Conservation (phyloP, 2,329 filamentous ascomycete species). For the Talaromyces sp. region DNA sequence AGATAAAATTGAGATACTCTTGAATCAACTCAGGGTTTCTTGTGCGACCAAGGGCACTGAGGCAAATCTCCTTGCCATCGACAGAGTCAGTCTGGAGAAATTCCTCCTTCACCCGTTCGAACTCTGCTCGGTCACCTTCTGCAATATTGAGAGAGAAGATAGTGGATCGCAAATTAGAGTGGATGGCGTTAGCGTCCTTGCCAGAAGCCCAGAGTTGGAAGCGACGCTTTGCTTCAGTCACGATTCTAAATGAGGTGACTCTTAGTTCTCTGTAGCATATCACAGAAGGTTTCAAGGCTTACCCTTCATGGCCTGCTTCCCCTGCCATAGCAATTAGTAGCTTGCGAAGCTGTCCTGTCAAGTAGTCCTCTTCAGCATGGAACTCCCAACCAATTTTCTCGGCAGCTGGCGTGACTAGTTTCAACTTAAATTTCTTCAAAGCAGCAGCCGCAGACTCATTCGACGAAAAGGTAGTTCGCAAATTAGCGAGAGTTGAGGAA, state of each 20-base stretch:
- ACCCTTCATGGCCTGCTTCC: conserved; percentile 70
- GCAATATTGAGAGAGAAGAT: conserved; percentile 77
- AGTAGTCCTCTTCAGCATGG: conserved; percentile 71
- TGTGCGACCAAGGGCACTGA: conserved; percentile 71
- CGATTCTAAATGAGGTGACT: conserved; percentile 48
- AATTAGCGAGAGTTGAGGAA: conserved; percentile 67
- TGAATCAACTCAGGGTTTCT: conserved; percentile 66
- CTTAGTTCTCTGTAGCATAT: conserved; percentile 13
- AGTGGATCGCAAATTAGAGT: conserved; percentile 74
- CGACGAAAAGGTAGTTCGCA: conserved; percentile 81
- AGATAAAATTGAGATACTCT: conserved; percentile 67
- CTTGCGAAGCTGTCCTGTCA: conserved; percentile 77
- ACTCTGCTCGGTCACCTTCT: conserved; percentile 67
- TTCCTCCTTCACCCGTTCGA: conserved; percentile 75
- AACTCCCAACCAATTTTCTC: conserved; percentile 85
- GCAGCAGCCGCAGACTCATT: conserved; percentile 68
- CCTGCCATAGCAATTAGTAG: conserved; percentile 74
- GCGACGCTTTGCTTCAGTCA: conserved; percentile 69
- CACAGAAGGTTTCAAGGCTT: conserved; percentile 31
- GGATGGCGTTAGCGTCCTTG: conserved; percentile 64
- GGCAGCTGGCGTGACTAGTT: conserved; percentile 70
- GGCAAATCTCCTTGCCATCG: conserved; percentile 84
- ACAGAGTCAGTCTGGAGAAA: conserved; percentile 79
- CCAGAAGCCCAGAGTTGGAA: conserved; percentile 76
- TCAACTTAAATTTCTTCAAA: conserved; percentile 73